Conservation (phyloP, 1,139 yeast genomes). For the Magnusiomyces ingens region DNA sequence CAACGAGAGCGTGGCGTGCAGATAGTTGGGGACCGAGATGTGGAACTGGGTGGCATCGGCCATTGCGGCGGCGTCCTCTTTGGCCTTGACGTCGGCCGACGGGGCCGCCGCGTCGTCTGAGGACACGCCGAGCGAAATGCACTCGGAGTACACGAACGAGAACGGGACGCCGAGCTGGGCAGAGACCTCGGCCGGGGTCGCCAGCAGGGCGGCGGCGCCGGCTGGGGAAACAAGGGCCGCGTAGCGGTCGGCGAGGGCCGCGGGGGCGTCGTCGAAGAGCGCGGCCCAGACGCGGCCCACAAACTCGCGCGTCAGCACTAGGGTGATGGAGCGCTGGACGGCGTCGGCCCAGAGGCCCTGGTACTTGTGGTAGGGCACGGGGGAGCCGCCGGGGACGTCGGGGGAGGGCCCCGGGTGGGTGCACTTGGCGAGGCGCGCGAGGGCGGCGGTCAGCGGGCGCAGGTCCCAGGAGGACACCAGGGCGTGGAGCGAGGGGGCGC, state of each 20-base stretch:
- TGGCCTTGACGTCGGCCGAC: not conserved
- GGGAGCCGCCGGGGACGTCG: no score
- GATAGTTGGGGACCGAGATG: slow-evolving; percentile 22
- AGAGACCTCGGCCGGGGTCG: slow-evolving; percentile 20
- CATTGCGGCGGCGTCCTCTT: slow-evolving; percentile 1
- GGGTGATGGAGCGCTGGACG: slow-evolving; percentile 22
- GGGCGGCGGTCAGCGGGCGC: no score
- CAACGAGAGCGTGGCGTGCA: slow-evolving; percentile 28
- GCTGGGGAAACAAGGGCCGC: not conserved
- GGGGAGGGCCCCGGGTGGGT: no score
- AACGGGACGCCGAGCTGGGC: slow-evolving; percentile 16
- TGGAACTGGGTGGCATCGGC: slow-evolving; percentile 11
- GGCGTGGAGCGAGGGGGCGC: no score
- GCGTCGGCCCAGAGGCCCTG: slow-evolving; percentile 23
- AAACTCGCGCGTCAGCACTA: slow-evolving; percentile 21
- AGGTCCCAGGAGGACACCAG: no score
- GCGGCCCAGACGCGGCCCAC: slow-evolving; percentile 4
- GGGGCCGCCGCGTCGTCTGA: not conserved
- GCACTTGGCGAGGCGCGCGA: no score
- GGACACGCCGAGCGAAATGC: not conserved
- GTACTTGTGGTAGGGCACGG: slow-evolving; percentile 26
- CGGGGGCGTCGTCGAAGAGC: no score
- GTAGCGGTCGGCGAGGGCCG: not conserved
- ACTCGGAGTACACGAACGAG: not conserved
- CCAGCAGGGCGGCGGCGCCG: slow-evolving; percentile 8